Percentiles rank a stretch among this genome's conserved stretches.
Evolutionary conservation across 768 basidiomycete species (phyloP).

Genomic region (Gyrodon lividus): DNA sequence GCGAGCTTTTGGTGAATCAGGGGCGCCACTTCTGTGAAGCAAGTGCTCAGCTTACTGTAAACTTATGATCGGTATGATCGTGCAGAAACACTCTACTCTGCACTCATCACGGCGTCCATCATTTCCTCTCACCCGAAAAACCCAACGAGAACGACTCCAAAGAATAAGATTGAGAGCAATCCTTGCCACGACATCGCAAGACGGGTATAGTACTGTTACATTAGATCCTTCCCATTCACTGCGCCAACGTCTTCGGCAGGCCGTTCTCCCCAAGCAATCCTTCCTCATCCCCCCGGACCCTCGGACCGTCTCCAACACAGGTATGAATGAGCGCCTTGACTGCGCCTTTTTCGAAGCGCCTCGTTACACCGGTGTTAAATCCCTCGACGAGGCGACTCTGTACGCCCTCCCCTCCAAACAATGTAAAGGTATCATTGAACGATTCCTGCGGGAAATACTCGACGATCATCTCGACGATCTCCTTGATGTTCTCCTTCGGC

Average conservation of each 20-base stretch:
- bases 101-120: too few relatives aligned
- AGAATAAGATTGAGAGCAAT: too few relatives aligned
- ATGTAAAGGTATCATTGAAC: constrained; percentile 74
- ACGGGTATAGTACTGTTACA: not conserved
- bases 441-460: constrained; percentile 83
- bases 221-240: not conserved
- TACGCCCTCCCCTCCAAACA: constrained; percentile 48
- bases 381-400: constrained; percentile 58
- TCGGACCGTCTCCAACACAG: constrained; percentile 87
- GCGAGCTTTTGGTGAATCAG: too few relatives aligned
- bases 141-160: too few relatives aligned
- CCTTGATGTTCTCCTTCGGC: constrained; percentile 68
- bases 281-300: constrained; percentile 61
- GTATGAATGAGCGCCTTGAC: constrained; percentile 94
- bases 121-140: too few relatives aligned
- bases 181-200: not conserved
- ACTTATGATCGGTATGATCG: too few relatives aligned
- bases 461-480: constrained; percentile 73
- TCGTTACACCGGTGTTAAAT: constrained; percentile 78
- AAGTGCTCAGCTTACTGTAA: too few relatives aligned
- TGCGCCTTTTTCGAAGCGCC: constrained; percentile 67
- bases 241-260: constrained; percentile 57
- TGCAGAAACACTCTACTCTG: too few relatives aligned
- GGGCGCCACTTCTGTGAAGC: too few relatives aligned
- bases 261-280: constrained; percentile 68